These are phyloP conservation scores for Austropuccinia psidii DNA, from an alignment of 1,284 basidiomycete genomes.

Conservation along the genomic window DNA sequence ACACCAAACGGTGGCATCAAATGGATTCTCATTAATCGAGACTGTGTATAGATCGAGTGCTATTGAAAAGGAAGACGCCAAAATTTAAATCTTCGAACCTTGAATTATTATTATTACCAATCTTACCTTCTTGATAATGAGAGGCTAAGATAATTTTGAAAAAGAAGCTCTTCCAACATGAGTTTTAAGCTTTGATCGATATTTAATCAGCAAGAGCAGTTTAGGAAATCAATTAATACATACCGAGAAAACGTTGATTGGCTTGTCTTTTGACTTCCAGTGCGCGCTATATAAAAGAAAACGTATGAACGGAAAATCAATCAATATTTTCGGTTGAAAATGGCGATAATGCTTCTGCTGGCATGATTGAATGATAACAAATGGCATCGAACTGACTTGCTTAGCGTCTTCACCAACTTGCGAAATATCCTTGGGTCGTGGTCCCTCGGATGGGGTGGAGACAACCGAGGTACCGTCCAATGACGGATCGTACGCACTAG, in stretches of 20 bases:
- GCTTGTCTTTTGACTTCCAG: constrained; percentile 64
- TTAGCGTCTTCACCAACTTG: constrained; percentile 4
- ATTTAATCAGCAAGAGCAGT: not conserved
- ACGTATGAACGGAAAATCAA: too few species aligned
- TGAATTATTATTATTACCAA: not conserved
- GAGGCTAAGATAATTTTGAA: not conserved
- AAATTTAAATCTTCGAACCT: not conserved
- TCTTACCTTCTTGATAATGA: constrained; percentile 1
- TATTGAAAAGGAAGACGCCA: constrained; percentile 34
- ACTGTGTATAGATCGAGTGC: constrained; percentile 45
- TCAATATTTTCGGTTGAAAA: not conserved
- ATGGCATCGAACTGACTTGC: not conserved
- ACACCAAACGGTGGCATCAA: constrained; percentile 45
- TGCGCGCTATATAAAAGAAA: constrained; percentile 38
- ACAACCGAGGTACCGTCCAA: constrained; percentile 30
- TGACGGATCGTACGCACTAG: constrained; percentile 35
- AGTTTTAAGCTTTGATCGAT: not conserved
- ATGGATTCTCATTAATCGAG: constrained; percentile 45
- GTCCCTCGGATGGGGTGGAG: constrained; percentile 5
- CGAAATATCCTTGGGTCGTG: not conserved
- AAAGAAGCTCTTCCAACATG: too few species aligned
- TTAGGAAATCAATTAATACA: constrained; percentile 39
- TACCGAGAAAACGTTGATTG: constrained; percentile 74
- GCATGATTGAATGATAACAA: not conserved
- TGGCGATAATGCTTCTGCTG: not conserved